Evolutionary conservation across 208 protist species (phyloP).

Genomic region (Trypanosomatidae sp.): DNA sequence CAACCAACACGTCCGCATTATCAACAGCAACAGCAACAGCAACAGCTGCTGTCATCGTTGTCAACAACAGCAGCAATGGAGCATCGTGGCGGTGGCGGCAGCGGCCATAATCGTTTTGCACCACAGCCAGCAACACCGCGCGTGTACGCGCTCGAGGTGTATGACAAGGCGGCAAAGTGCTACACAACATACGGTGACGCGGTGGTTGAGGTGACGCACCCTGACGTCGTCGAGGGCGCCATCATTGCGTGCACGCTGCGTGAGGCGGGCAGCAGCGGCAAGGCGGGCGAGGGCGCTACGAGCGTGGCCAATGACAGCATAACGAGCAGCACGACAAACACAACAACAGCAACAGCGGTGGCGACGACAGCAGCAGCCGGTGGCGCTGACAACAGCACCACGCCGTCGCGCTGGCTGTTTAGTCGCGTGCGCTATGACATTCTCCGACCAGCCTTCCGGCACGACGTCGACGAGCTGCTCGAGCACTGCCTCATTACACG

Average conservation of each 20-base stretch:
- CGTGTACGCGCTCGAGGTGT: conserved; percentile 64
- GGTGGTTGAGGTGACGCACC: conserved; percentile 47
- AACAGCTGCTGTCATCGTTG: conserved; percentile 1
- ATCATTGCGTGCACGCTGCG: conserved; percentile 55
- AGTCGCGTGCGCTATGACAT: conserved; percentile 56
- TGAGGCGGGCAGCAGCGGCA: conserved; percentile 11
- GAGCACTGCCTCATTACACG: conserved; percentile 49
- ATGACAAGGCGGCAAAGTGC: conserved; percentile 67
- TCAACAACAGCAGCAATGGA: background rate
- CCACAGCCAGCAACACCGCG: conserved; percentile 7
- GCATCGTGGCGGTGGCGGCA: background rate
- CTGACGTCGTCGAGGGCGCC: conserved; percentile 62
- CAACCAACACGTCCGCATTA: conserved; percentile 3
- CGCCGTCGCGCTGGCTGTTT: conserved; percentile 30
- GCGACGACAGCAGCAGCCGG: too few species aligned
- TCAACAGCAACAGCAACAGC: background rate
- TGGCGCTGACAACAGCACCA: background rate
- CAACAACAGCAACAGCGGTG: too few species aligned
- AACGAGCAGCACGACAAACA: too few species aligned
- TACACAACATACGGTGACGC: conserved; percentile 62
- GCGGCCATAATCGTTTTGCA: background rate
- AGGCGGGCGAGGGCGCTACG: too few species aligned
- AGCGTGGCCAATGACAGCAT: too few species aligned
- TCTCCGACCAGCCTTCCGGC: conserved; percentile 54
- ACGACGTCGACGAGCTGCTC: conserved; percentile 49